Base-by-base conservation (phyloP, 192 early-diverging fungal genomes). In the Glomus cerebriforme region DNA sequence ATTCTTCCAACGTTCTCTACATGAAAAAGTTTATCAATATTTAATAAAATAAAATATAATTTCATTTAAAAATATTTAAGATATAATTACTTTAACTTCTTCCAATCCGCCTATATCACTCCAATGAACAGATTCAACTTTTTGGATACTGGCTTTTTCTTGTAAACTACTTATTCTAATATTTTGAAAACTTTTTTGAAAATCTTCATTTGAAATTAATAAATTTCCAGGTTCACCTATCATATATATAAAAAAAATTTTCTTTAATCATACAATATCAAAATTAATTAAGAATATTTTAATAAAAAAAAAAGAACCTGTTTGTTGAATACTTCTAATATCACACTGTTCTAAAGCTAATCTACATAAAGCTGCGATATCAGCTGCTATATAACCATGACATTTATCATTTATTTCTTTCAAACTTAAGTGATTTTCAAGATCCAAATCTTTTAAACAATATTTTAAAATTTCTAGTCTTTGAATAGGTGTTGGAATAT, bases 91-190 rank as follows among this genome's bases (percentile, higher is more conserved):
- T 81, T 97, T 97, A 15, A 90, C 92, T 1, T 78, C 72, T 7
- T 83, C 85, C 31, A 96, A 81, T 2, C 96, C 96, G 24, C 95
- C 96, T 74, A 98, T 91, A 81, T 96, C 93, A 0, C 74, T 70
- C 93, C 95, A 96, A 31, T 80, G 59, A 6, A 95, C 89, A 26
- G 79, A 60, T 26, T 84, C 87, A 15, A 85, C 82, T 60, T 82
- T 82, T 58, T 90, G 80, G 0, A 85, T 86, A 27, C 81, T 87
- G 4, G 78, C 77, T 2, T 73, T 77, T 73, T 85, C 67, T 74
- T 74, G 26, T 59, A 82, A 34, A 79, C 86, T 37, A 63, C 73
- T 77, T 35, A 86, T 59, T 10, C 77, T 32, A 19, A 85, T 72
- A 75, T 82, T 45, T 35, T 60, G 17, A 82, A 86, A 77, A 60